Conservation (phyloP, 2,329 filamentous ascomycete genomes). For the Diaporthe citriasiana region DNA sequence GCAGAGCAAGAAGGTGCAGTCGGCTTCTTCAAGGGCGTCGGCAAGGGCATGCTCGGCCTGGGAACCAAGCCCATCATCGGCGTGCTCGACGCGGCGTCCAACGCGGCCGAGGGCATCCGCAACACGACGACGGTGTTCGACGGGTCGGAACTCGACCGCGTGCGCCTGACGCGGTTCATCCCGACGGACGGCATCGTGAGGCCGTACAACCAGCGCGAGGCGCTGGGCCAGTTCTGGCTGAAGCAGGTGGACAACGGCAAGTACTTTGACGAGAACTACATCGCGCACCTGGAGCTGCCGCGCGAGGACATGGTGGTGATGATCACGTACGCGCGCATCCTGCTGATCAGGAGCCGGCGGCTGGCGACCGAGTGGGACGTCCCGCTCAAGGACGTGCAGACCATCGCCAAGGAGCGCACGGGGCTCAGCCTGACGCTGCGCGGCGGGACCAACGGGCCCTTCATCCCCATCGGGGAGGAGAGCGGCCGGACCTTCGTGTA, state of each 20-base stretch:
- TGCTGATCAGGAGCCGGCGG: constrained; percentile 89
- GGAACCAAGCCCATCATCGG: constrained; percentile 98
- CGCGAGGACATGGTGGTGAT: constrained; percentile 91
- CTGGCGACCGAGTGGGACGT: constrained; percentile 96
- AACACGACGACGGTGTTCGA: constrained; percentile 99
- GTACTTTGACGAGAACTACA: constrained; percentile 98
- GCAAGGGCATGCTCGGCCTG: constrained; percentile 93
- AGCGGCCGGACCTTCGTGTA: constrained; percentile 76
- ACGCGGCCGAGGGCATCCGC: constrained; percentile 95
- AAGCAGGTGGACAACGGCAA: constrained; percentile 98
- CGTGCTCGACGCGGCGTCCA: constrained; percentile 95
- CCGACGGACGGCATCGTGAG: constrained; percentile 93
- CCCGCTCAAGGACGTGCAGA: constrained; percentile 94
- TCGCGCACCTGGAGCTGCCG: constrained; percentile 93
- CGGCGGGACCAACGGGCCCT: constrained; percentile 93
- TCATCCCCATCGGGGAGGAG: constrained; percentile 94
- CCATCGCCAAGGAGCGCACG: constrained; percentile 95
- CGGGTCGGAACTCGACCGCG: constrained; percentile 91
- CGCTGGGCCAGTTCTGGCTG: constrained; percentile 97
- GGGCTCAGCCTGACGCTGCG: constrained; percentile 91
- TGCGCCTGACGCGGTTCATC: constrained; percentile 93
- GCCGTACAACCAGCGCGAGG: constrained; percentile 94
- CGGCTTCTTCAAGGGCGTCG: constrained; percentile 97
- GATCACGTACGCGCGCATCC: constrained; percentile 88
- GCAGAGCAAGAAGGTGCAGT: constrained; percentile 94